Conservation (phyloP, 1,139 yeast species). For the Saccharomycopsis phalli region DNA sequence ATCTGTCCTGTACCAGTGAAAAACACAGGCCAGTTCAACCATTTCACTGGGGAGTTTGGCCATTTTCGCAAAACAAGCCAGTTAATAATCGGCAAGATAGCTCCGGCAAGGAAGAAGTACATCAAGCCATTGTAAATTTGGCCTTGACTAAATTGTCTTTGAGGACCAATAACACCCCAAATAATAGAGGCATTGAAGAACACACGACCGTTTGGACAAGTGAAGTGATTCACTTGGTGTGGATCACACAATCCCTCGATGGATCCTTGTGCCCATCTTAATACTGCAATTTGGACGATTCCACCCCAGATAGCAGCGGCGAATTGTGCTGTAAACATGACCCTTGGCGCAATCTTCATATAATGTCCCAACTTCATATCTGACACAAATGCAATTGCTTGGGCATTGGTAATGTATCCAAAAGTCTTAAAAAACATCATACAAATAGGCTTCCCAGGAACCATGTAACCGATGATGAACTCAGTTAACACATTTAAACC, state of each 20-base stretch:
- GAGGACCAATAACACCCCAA: conserved; percentile 63
- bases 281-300: conserved; percentile 31
- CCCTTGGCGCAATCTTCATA: conserved; percentile 51
- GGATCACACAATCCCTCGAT: conserved; percentile 42
- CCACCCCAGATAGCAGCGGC: conserved; percentile 33
- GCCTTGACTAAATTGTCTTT: conserved; percentile 35
- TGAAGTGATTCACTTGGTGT: conserved; percentile 35
- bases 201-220: conserved; percentile 41
- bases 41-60: conserved; percentile 38
- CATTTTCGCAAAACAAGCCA: conserved; percentile 42
- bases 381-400: conserved; percentile 45
- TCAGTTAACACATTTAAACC: conserved; percentile 56
- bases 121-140: conserved; percentile 32
- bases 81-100: conserved; percentile 33
- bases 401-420: conserved; percentile 51
- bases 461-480: conserved; percentile 51
- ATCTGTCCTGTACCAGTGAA: conserved; percentile 41
- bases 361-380: conserved; percentile 62
- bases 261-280: conserved; percentile 30
- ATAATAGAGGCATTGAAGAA: conserved; percentile 49
- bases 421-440: conserved; percentile 53
- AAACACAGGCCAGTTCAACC: conserved; percentile 42
- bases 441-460: conserved; percentile 56
- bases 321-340: conserved; percentile 48
- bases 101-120: conserved; percentile 40